Base-by-base conservation (phyloP, 768 basidiomycete species). In the Cystobasidium tubakii region DNA sequence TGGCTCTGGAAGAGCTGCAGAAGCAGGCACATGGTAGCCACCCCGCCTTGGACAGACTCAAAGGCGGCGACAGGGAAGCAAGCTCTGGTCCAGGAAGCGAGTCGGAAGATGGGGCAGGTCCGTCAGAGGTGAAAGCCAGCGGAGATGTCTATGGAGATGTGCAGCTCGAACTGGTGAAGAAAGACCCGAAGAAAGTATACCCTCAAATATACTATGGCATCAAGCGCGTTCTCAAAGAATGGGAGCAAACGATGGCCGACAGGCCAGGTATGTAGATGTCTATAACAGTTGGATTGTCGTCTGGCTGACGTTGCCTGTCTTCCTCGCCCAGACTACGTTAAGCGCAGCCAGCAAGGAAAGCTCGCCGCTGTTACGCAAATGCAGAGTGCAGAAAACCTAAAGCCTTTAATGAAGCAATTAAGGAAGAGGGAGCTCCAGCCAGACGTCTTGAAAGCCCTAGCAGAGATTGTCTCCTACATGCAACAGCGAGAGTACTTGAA, bases 381-480 rank as follows among this genome's bases (percentile, higher is more conserved):
- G 0, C 93, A 96, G 78, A 94, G 94, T 0, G 95, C 91, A 0
- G 90, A 97, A 78, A 95, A 98, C 80, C 85, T 99, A 34, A 99
- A 99, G 79, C 96, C 96, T 0, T 84, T 99, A 0, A 97, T 98
- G 86, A 94, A 92, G 80, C 84, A 87, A 21, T 83, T 99, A 44
- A 88, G 93, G 44, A 88, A 90, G 78, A 85, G 96, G 77, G 94
- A 93, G 80, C 33, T 46, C 21, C 19, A 66, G 33, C 31, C 74
- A 36, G 74, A 75, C 44, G 74, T 75, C 29, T 44, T 75, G 23
- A 23, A 46, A 87, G 73, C 79, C 89, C 53, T 89, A 92, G 74
- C 88, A 92, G 17, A 94, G 82, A 94, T 99, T 66, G 90, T 97
- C 7, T 90, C 97, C 79, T 83, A 92, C 82, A 95, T 96, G 92